Evolutionary conservation across 192 early-diverging fungal species (phyloP).

Genomic region (Coemansia erecta): DNA sequence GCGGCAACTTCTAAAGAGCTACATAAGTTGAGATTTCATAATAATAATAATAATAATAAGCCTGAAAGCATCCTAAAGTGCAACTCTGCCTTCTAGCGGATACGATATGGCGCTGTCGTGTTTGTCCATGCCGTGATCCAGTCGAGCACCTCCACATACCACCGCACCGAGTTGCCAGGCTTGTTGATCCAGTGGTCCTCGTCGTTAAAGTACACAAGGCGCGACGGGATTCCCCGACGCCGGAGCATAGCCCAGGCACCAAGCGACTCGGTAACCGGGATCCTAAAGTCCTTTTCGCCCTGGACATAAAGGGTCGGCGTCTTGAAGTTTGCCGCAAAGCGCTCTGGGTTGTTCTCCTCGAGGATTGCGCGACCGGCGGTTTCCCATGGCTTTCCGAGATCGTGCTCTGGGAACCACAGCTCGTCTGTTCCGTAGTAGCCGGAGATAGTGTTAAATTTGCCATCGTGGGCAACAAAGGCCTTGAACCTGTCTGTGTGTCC

Average conservation of each 20-base stretch:
- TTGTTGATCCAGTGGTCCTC: conserved; percentile 75
- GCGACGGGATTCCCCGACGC: conserved; percentile 65
- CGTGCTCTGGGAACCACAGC: conserved; percentile 75
- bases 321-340: conserved; percentile 65
- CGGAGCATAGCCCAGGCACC: conserved; percentile 74
- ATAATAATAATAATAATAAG: not conserved
- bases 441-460: conserved; percentile 61
- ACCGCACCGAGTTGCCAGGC: conserved; percentile 69
- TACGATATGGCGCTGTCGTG: conserved; percentile 31
- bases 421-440: conserved; percentile 76
- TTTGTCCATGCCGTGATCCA: conserved; percentile 57
- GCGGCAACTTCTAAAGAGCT: conserved; percentile 41
- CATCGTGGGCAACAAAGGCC: conserved; percentile 68
- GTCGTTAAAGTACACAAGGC: conserved; percentile 74
- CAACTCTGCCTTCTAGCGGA: conserved; percentile 11
- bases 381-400: conserved; percentile 70
- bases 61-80: not conserved
- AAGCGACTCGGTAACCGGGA: conserved; percentile 68
- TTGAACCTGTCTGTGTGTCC: conserved; percentile 65
- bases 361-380: conserved; percentile 52
- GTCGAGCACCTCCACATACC: conserved; percentile 68
- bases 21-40: too few relatives aligned
- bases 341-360: conserved; percentile 68
- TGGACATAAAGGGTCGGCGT: conserved; percentile 82
- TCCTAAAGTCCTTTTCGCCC: conserved; percentile 68